phyloP scores from a whole-genome alignment of 2,329 filamentous ascomycete species.

The Exophiala viscosa region DNA sequence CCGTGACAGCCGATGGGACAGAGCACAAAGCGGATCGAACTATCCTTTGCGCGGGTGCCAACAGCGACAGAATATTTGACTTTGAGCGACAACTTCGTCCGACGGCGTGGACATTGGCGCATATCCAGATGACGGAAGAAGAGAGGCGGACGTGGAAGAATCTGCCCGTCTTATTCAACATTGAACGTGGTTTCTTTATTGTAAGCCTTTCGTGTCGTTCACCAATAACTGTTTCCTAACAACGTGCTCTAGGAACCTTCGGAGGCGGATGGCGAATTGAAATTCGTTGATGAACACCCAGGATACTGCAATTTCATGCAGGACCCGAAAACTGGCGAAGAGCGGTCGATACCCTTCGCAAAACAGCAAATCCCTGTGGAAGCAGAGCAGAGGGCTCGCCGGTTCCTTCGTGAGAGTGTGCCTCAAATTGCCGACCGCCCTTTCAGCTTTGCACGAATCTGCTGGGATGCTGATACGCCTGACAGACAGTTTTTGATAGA shows the following conservation, averaged over 20 bases:
- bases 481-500: conserved; percentile 54
- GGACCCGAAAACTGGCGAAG: conserved; percentile 29
- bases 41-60: conserved; percentile 44
- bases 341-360: conserved; percentile 40
- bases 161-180: conserved; percentile 45
- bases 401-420: conserved; percentile 51
- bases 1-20: conserved; percentile 36
- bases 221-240: neutral
- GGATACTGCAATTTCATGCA: conserved; percentile 51
- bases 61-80: conserved; percentile 40
- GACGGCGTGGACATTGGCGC: conserved; percentile 47
- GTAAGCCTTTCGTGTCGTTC: neutral
- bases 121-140: conserved; percentile 40
- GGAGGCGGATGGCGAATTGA: conserved; percentile 36
- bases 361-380: conserved; percentile 44
- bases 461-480: conserved; percentile 56
- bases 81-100: conserved; percentile 44
- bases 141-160: conserved; percentile 41
- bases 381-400: conserved; percentile 44
- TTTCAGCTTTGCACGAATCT: conserved; percentile 51
- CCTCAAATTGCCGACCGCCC: conserved; percentile 49
- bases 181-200: conserved; percentile 49
- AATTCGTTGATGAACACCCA: conserved; percentile 51
- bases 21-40: conserved; percentile 37
- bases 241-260: conserved; percentile 35